phyloP scores from a whole-genome alignment of 169 alveolate genomes.

The Haemoproteus tartakovskyi region DNA sequence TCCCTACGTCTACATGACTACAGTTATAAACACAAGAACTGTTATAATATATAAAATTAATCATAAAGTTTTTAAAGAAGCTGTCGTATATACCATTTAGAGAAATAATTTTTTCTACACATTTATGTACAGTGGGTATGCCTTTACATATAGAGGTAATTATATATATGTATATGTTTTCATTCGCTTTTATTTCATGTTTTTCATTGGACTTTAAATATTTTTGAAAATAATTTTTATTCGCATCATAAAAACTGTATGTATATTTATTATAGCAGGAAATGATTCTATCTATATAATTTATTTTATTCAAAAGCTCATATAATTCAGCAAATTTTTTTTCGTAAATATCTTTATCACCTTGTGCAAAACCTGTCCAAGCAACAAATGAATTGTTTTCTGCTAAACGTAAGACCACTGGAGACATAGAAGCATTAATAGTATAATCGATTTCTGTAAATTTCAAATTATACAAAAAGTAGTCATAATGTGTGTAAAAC shows the following conservation, averaged over 20 bases:
- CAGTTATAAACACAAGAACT: slow-evolving; percentile 39
- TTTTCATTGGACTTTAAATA: slow-evolving; percentile 51
- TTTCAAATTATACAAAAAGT: slow-evolving; percentile 25
- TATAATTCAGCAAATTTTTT: slow-evolving; percentile 41
- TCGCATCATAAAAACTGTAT: slow-evolving; percentile 28
- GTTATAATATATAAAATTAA: slow-evolving; percentile 50
- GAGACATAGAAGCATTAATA: slow-evolving; percentile 31
- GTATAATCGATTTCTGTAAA: slow-evolving; percentile 26
- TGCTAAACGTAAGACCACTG: slow-evolving; percentile 5
- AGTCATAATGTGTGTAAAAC: slow-evolving; percentile 35
- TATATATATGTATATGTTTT: slow-evolving; percentile 26
- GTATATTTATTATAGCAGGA: slow-evolving; percentile 51
- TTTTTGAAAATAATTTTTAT: slow-evolving; percentile 29
- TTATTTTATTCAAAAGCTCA: slow-evolving; percentile 1
- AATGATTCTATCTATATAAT: slow-evolving; percentile 52
- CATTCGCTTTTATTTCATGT: slow-evolving; percentile 35
- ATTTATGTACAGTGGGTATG: slow-evolving; percentile 54
- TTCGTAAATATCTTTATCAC: slow-evolving; percentile 22
- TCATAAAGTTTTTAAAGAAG: slow-evolving; percentile 54
- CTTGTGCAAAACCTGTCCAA: slow-evolving; percentile 42
- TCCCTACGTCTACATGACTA: slow-evolving; percentile 15
- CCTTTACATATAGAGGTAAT: slow-evolving; percentile 26
- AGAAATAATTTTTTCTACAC: slow-evolving; percentile 46
- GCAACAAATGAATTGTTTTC: slow-evolving; percentile 32
- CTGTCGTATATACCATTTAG: slow-evolving; percentile 39